Evolutionary conservation across 352 stramenopile genomes (phyloP).

Genomic region (Phytopythium helicoides): DNA sequence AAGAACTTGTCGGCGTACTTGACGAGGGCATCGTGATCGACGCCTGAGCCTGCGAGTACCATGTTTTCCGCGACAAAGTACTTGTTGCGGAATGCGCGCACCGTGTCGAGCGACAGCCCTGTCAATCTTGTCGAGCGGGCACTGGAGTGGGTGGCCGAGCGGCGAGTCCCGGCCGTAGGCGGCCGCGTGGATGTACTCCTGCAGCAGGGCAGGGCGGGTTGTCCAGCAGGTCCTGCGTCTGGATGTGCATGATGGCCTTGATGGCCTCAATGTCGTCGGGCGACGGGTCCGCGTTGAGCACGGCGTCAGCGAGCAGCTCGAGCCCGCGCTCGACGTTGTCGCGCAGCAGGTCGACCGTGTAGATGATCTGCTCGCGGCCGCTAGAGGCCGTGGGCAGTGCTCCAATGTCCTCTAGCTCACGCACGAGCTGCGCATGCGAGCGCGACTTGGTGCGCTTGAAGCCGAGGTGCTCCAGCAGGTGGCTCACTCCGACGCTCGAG

Average conservation of each 20-base stretch:
- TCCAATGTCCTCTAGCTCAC: slow-evolving; percentile 92
- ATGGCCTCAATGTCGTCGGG: slow-evolving; percentile 90
- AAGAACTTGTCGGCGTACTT: slow-evolving; percentile 91
- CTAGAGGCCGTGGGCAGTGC: slow-evolving; percentile 89
- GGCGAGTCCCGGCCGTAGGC: slow-evolving; percentile 77
- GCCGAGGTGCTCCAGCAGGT: slow-evolving; percentile 94
- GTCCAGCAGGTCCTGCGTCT: slow-evolving; percentile 91
- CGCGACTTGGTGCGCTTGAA: slow-evolving; percentile 93
- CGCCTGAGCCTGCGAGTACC: slow-evolving; percentile 91
- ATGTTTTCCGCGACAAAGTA: slow-evolving; percentile 91
- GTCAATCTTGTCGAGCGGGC: slow-evolving; percentile 77
- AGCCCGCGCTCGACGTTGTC: slow-evolving; percentile 92
- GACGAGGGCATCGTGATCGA: slow-evolving; percentile 94
- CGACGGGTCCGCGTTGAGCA: slow-evolving; percentile 77
- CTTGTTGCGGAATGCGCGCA: slow-evolving; percentile 65
- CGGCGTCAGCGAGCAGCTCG: slow-evolving; percentile 88
- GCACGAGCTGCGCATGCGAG: slow-evolving; percentile 82
- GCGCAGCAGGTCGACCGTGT: slow-evolving; percentile 95
- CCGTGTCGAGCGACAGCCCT: slow-evolving; percentile 65
- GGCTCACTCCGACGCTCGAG: slow-evolving; percentile 84
- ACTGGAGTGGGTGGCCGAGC: slow-evolving; percentile 81
- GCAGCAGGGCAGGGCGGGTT: slow-evolving; percentile 81
- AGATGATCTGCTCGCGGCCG: slow-evolving; percentile 95
- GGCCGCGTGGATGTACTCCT: slow-evolving; percentile 85
- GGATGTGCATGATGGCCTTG: slow-evolving; percentile 93